Evolutionary conservation across 345 rosid genomes (phyloP).

Genomic region (Abelmoschus esculentus): DNA sequence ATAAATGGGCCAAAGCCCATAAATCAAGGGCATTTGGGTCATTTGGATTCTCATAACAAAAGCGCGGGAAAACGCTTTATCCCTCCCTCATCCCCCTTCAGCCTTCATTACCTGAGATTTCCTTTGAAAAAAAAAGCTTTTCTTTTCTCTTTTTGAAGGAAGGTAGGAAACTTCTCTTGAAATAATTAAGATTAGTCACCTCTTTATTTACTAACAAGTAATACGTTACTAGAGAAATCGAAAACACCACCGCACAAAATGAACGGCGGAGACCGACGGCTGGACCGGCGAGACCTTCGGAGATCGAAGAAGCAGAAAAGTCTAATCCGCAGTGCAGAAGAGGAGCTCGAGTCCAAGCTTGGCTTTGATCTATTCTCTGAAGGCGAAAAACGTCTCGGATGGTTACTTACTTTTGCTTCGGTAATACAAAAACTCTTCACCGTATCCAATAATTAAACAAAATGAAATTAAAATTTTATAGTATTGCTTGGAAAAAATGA

Average conservation of each 20-base stretch:
- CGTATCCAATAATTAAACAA: neutral
- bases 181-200: neutral
- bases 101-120: neutral
- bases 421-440: constrained; percentile 30
- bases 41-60: neutral
- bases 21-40: neutral
- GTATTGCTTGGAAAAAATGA: neutral
- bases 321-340: constrained; percentile 58
- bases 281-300: constrained; percentile 46
- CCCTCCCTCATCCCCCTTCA: neutral
- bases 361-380: constrained; percentile 84
- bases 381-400: constrained; percentile 89
- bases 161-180: neutral
- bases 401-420: constrained; percentile 77
- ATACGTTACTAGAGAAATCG: neutral
- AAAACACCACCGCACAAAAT: neutral
- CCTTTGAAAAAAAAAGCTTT: too few species aligned
- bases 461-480: neutral
- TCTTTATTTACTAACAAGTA: neutral
- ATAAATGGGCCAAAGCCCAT: neutral
- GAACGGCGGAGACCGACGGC: constrained; percentile 25
- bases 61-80: constrained; percentile 10
- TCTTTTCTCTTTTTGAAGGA: too few species aligned
- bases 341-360: constrained; percentile 75
- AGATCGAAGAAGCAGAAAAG: constrained; percentile 54